Percentiles rank a stretch among this genome's conserved stretches.
Evolutionary conservation across 202 grass and related monocot genomes (phyloP).

Genomic region (Panicum virgatum): DNA sequence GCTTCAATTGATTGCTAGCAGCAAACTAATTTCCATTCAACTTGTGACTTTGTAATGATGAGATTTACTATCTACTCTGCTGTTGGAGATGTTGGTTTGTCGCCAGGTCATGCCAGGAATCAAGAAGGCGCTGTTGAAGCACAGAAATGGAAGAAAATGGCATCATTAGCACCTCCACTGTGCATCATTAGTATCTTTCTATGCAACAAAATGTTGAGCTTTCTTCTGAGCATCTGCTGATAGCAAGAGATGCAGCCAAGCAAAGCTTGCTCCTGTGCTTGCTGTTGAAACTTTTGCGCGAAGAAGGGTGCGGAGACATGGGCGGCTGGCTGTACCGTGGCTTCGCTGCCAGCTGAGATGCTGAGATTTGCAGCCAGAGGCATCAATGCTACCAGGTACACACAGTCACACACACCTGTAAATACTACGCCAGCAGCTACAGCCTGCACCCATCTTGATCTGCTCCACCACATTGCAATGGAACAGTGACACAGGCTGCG

Average conservation of each 20-base stretch:
- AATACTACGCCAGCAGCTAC: not conserved
- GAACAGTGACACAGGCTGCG: not conserved
- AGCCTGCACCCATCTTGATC: conserved; percentile 29
- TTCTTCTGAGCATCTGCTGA: not conserved
- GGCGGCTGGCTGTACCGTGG: not conserved
- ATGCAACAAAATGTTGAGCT: not conserved
- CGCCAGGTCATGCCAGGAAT: not conserved
- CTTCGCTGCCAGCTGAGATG: not conserved
- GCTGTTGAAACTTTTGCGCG: not conserved
- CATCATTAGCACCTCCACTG: not conserved
- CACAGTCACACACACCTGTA: not conserved
- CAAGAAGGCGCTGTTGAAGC: not conserved
- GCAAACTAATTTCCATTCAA: not conserved
- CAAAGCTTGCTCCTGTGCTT: not conserved
- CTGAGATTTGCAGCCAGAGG: not conserved
- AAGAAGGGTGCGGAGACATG: not conserved
- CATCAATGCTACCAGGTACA: conserved; percentile 14
- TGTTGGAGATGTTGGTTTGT: not conserved
- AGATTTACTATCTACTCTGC: not conserved
- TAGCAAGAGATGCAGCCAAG: not conserved
- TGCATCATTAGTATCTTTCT: not conserved
- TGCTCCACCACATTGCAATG: not conserved
- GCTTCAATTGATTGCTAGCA: too few relatives aligned
- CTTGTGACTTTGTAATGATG: not conserved
- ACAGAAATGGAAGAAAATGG: not conserved